Percentiles rank a stretch among this genome's conserved stretches.
These are phyloP conservation scores for Daedaleopsis sinensis DNA, from an alignment of 768 basidiomycete species.

Conservation along the genomic window DNA sequence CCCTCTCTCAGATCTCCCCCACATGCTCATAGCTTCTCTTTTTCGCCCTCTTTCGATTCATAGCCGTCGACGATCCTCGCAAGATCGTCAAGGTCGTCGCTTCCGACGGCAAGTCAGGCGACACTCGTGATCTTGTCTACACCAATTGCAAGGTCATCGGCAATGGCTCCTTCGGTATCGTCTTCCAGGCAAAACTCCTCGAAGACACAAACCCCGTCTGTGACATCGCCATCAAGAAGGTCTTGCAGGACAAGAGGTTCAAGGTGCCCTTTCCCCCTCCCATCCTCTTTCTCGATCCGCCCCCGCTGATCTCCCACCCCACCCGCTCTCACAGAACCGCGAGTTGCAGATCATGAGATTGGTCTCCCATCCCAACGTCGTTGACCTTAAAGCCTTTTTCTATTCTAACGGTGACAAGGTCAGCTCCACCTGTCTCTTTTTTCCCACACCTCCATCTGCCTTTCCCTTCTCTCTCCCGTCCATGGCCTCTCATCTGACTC, in stretches of 20 bases:
- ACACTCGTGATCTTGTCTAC: constrained; percentile 87
- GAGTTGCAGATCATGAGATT: constrained; percentile 99
- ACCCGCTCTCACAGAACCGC: constrained; percentile 72
- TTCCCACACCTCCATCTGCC: constrained; percentile 3
- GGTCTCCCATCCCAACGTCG: constrained; percentile 95
- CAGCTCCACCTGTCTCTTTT: constrained; percentile 27
- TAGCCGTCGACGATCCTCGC: constrained; percentile 94
- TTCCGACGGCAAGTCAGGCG: constrained; percentile 91
- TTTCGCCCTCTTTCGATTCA: neutral
- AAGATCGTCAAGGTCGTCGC: constrained; percentile 95
- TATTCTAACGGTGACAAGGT: constrained; percentile 99
- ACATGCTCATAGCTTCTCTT: constrained; percentile 16
- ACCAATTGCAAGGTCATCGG: constrained; percentile 98
- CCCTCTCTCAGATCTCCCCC: neutral
- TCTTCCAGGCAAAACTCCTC: constrained; percentile 92
- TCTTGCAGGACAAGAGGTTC: constrained; percentile 99
- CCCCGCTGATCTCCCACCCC: neutral
- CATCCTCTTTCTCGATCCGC: neutral
- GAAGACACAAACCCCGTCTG: constrained; percentile 55
- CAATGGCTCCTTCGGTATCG: constrained; percentile 98
- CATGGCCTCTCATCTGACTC: constrained; percentile 4
- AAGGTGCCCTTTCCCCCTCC: constrained; percentile 66
- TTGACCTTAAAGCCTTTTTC: constrained; percentile 97
- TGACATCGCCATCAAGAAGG: constrained; percentile 99
- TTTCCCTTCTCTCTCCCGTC: constrained; percentile 1